Conservation (phyloP, 805 yeast genomes). For the Kazachstania bromeliacearum region DNA sequence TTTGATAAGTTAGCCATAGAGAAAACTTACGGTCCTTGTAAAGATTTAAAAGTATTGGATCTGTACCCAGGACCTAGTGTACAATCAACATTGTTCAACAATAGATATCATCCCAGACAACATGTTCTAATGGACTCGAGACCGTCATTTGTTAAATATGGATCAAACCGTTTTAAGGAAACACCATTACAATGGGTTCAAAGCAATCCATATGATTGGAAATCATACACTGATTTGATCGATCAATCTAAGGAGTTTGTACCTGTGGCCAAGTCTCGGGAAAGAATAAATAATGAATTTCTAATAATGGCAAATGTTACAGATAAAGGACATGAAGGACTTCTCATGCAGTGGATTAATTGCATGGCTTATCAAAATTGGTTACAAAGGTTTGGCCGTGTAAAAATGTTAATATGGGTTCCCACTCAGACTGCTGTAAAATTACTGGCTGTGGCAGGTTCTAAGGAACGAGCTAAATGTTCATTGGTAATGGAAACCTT, state of each 20-base stretch:
- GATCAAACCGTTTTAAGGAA: slow-evolving; percentile 1
- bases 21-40: slow-evolving; percentile 25
- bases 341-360: slow-evolving; percentile 64
- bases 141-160: slow-evolving; percentile 19
- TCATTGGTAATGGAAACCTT: slow-evolving; percentile 57
- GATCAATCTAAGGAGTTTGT: slow-evolving; percentile 36
- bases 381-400: slow-evolving; percentile 65
- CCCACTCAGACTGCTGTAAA: slow-evolving; percentile 53
- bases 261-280: slow-evolving; percentile 31
- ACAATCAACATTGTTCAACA: slow-evolving; percentile 53
- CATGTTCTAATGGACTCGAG: slow-evolving; percentile 57
- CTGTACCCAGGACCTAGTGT: slow-evolving; percentile 51
- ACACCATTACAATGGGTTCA: slow-evolving; percentile 25
- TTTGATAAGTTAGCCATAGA: slow-evolving; percentile 40
- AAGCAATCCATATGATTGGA: slow-evolving; percentile 61
- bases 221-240: slow-evolving; percentile 42
- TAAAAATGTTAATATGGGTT: slow-evolving; percentile 63
- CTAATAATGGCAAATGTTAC: slow-evolving; percentile 53
- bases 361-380: slow-evolving; percentile 64
- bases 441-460: slow-evolving; percentile 47
- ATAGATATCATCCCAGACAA: slow-evolving; percentile 48
- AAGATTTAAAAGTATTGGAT: slow-evolving; percentile 46
- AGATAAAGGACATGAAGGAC: slow-evolving; percentile 47
- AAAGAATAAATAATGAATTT: slow-evolving; percentile 42
- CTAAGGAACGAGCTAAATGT: slow-evolving; percentile 47